Conservation (phyloP, 768 basidiomycete species). For the Pleurotus eryngii region DNA sequence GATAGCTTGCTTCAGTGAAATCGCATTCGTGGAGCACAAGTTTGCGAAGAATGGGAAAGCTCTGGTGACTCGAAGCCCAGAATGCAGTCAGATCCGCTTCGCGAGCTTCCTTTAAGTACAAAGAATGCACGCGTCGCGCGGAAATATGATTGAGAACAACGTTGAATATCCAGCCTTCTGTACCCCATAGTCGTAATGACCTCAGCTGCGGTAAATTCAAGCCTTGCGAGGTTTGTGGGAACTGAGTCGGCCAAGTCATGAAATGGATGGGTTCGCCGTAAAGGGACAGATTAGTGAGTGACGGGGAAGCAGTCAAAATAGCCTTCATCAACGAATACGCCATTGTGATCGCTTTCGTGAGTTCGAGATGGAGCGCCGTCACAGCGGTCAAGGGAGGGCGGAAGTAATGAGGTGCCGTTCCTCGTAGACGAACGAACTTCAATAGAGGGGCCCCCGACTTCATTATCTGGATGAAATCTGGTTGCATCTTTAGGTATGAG, state of each 20-base stretch:
- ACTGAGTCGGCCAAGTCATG: constrained; percentile 20
- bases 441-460: constrained; percentile 27
- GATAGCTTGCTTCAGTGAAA: constrained; percentile 28
- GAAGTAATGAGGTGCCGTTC: constrained; percentile 38
- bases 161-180: constrained; percentile 33
- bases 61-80: constrained; percentile 17
- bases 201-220: constrained; percentile 33
- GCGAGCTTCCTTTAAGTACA: constrained; percentile 40
- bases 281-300: constrained; percentile 39
- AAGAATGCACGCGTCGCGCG: constrained; percentile 35
- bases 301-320: constrained; percentile 28
- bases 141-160: constrained; percentile 34
- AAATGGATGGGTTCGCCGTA: constrained; percentile 36
- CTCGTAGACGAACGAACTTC: constrained; percentile 40
- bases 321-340: constrained; percentile 29
- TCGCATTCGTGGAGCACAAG: constrained; percentile 42
- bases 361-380: constrained; percentile 43
- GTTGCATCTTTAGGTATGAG: constrained; percentile 10
- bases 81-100: constrained; percentile 39
- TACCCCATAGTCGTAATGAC: constrained; percentile 39
- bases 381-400: constrained; percentile 31
- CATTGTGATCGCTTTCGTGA: constrained; percentile 32
- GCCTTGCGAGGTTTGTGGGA: constrained; percentile 7
- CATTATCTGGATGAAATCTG: constrained; percentile 20
- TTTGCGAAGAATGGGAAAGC: constrained; percentile 30